Conservation (phyloP, 1,139 yeast species). For the Arxiozyma telluris region DNA sequence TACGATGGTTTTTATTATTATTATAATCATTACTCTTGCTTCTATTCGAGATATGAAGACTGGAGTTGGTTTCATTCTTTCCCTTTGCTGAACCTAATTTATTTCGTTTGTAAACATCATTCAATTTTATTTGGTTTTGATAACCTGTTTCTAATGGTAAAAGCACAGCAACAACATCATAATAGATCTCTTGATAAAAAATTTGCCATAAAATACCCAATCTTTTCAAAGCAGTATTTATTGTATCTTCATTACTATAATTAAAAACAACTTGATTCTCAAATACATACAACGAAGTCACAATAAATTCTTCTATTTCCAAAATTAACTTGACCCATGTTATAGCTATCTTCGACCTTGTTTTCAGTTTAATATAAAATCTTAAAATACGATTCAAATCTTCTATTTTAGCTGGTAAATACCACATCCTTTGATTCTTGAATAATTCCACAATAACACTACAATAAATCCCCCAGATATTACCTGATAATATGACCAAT, state of each 20-base stretch:
- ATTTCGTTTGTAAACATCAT: neutral
- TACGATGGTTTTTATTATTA: neutral
- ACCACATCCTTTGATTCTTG: conserved; percentile 26
- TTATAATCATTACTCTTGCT: neutral
- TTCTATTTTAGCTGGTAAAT: conserved; percentile 31
- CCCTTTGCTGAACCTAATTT: neutral
- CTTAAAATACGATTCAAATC: conserved; percentile 32
- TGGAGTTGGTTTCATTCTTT: neutral
- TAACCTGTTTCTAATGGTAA: conserved; percentile 43
- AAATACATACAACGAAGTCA: conserved; percentile 37
- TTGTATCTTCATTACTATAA: conserved; percentile 23
- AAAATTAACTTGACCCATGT: conserved; percentile 29
- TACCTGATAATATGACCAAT: conserved; percentile 25
- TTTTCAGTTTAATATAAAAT: conserved; percentile 25
- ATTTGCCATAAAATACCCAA: conserved; percentile 44
- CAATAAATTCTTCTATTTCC: conserved; percentile 41
- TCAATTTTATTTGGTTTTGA: conserved; percentile 10
- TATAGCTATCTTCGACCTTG: conserved; percentile 21
- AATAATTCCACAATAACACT: conserved; percentile 25
- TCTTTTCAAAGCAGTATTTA: conserved; percentile 31
- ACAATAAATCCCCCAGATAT: conserved; percentile 29
- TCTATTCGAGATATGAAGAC: neutral
- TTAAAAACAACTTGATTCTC: conserved; percentile 34
- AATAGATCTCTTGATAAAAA: conserved; percentile 45
- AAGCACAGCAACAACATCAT: conserved; percentile 51